Percentiles rank a stretch among this genome's conserved stretches.
Evolutionary conservation across 1,139 yeast genomes (phyloP).

Genomic region (Blastobotrys proliferans): DNA sequence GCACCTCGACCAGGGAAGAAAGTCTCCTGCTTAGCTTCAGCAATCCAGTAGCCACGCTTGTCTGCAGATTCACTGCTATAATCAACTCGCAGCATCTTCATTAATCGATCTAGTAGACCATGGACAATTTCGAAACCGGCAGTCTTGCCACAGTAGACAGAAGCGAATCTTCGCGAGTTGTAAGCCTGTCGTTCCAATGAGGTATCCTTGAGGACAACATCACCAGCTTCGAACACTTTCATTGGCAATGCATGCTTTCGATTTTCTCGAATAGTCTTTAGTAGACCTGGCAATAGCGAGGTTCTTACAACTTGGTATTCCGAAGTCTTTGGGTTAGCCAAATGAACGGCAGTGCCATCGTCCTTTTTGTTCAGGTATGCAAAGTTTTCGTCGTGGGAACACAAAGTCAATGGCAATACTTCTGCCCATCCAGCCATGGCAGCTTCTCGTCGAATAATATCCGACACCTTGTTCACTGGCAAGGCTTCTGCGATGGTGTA

Average conservation of each 20-base stretch:
- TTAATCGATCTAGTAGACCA: conserved; percentile 89
- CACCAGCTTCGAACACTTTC: conserved; percentile 92
- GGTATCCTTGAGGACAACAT: conserved; percentile 81
- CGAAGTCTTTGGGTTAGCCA: conserved; percentile 92
- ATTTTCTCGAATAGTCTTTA: conserved; percentile 94
- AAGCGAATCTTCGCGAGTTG: conserved; percentile 94
- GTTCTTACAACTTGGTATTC: conserved; percentile 99
- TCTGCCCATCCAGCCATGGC: conserved; percentile 97
- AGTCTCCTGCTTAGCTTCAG: conserved; percentile 43
- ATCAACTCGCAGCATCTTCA: conserved; percentile 91
- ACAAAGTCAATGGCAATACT: conserved; percentile 89
- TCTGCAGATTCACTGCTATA: conserved; percentile 62
- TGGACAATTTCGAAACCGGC: conserved; percentile 94
- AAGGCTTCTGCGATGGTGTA: conserved; percentile 82
- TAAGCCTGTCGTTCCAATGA: conserved; percentile 81
- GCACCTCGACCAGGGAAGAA: conserved; percentile 99
- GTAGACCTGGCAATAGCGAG: conserved; percentile 85
- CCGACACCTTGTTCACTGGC: conserved; percentile 87
- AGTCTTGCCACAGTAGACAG: conserved; percentile 88
- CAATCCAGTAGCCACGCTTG: conserved; percentile 60
- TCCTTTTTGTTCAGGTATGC: conserved; percentile 72
- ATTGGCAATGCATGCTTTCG: conserved; percentile 94
- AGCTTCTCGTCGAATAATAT: conserved; percentile 83
- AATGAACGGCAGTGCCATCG: conserved; percentile 76
- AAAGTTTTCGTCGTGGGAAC: conserved; percentile 97